Evolutionary conservation across 805 yeast genomes (phyloP).

Genomic region (Ogataea henricii): DNA sequence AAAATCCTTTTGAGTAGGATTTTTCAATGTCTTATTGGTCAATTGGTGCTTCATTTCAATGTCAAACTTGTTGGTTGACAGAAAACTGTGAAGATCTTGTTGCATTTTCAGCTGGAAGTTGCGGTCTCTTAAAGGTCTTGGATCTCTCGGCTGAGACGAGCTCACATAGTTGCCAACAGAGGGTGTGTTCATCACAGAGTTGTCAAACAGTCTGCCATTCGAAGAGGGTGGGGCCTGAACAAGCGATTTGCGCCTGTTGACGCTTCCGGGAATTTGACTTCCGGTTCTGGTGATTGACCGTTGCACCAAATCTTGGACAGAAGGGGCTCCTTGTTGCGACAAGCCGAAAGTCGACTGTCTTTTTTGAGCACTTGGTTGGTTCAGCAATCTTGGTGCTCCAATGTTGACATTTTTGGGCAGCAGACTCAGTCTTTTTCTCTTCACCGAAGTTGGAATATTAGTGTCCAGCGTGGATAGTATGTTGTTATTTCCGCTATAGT

Average conservation of each 20-base stretch:
- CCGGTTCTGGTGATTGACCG: slow-evolving; percentile 29
- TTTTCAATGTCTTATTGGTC: slow-evolving; percentile 60
- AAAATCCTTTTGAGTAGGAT: slow-evolving; percentile 89
- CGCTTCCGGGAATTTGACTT: slow-evolving; percentile 14
- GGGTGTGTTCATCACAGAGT: slow-evolving; percentile 22
- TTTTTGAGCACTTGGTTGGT: slow-evolving; percentile 24
- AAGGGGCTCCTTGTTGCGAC: slow-evolving; percentile 21
- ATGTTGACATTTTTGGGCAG: slow-evolving; percentile 32
- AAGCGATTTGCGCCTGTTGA: slow-evolving; percentile 19
- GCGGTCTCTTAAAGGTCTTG: slow-evolving; percentile 77
- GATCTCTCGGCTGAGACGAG: slow-evolving; percentile 46
- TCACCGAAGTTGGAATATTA: slow-evolving; percentile 21
- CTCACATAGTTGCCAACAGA: slow-evolving; percentile 13
- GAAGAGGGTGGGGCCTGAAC: slow-evolving; percentile 24
- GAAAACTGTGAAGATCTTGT: slow-evolving; percentile 66
- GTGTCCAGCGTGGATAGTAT: slow-evolving; percentile 21
- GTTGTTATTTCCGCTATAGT: slow-evolving; percentile 20
- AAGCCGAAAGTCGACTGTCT: slow-evolving; percentile 31
- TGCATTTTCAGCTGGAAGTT: slow-evolving; percentile 65
- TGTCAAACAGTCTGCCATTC: slow-evolving; percentile 24
- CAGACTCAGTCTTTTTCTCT: slow-evolving; percentile 31
- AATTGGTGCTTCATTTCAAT: slow-evolving; percentile 72
- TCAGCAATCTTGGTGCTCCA: slow-evolving; percentile 34
- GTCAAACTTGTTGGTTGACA: slow-evolving; percentile 67
- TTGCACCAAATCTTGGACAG: slow-evolving; percentile 32